A percentile compares a stretch with the other conserved stretches of the same genome.
These are phyloP conservation scores for Arthrobotrys entomopaga DNA, from an alignment of 2,329 filamentous ascomycete genomes.

Conservation along the genomic window DNA sequence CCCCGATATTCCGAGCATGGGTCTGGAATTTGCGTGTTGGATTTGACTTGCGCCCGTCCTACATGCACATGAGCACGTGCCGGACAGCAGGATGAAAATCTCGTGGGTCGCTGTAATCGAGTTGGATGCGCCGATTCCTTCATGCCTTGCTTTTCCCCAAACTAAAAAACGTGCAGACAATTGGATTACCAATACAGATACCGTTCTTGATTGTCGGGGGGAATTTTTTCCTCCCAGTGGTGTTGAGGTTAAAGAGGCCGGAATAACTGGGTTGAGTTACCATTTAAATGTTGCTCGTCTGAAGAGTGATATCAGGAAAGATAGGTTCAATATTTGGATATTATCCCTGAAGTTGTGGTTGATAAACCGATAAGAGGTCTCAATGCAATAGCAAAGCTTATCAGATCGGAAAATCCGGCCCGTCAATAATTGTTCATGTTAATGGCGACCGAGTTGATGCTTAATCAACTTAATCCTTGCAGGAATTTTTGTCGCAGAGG, in stretches of 20 bases:
- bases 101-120: slow-evolving; percentile 27
- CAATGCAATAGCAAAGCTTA: slow-evolving; percentile 50
- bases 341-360: slow-evolving; percentile 38
- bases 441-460: slow-evolving; percentile 31
- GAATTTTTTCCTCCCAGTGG: slow-evolving; percentile 9
- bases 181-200: slow-evolving; percentile 6
- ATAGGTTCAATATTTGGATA: slow-evolving; percentile 16
- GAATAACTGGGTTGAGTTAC: slow-evolving; percentile 32
- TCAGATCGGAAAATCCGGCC: slow-evolving; percentile 55
- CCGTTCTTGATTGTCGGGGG: not conserved
- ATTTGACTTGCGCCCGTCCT: slow-evolving; percentile 28
- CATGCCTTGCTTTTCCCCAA: slow-evolving; percentile 18
- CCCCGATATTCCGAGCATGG: slow-evolving; percentile 27
- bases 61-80: slow-evolving; percentile 53
- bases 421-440: slow-evolving; percentile 51
- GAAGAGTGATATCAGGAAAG: slow-evolving; percentile 19
- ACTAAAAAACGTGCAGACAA: slow-evolving; percentile 42
- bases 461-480: slow-evolving; percentile 34
- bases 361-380: slow-evolving; percentile 53
- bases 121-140: slow-evolving; percentile 14
- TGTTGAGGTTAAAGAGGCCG: slow-evolving; percentile 41
- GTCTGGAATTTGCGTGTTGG: slow-evolving; percentile 17
- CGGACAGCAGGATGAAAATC: slow-evolving; percentile 29
- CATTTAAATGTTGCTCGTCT: slow-evolving; percentile 11
- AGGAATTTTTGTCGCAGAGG: slow-evolving; percentile 15